These are phyloP conservation scores for Candida arabinofermentans DNA, from an alignment of 805 yeast species.

Conservation along the genomic window DNA sequence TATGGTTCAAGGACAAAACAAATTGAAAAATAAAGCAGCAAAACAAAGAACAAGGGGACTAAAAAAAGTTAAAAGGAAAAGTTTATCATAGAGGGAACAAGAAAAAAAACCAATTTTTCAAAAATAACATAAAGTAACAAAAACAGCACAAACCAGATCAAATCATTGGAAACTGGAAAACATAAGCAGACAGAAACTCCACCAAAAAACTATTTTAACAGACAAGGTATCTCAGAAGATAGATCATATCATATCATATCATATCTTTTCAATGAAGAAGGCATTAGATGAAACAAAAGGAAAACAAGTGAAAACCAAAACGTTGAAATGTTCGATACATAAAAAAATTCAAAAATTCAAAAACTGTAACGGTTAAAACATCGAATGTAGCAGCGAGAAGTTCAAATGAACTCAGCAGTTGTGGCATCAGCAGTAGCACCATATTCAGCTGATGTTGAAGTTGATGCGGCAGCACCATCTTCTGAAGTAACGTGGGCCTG, in stretches of 20 bases:
- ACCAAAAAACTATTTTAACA: no score
- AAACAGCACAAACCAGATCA: no score
- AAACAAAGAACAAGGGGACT: slow-evolving; percentile 1
- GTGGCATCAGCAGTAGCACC: slow-evolving; percentile 4
- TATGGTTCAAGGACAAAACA: no score
- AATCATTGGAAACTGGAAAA: no score
- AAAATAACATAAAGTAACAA: neutral
- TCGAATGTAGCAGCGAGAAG: no score
- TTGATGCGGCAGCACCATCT: neutral
- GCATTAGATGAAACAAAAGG: no score
- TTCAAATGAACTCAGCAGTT: slow-evolving; percentile 1
- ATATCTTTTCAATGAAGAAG: no score
- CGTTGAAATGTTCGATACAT: neutral
- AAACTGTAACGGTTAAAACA: neutral
- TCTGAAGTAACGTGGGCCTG: neutral
- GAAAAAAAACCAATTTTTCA: neutral
- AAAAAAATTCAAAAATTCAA: neutral
- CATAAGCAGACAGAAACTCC: no score
- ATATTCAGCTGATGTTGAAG: neutral
- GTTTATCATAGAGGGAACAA: slow-evolving; percentile 1
- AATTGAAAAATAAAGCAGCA: neutral
- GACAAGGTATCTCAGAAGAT: no score
- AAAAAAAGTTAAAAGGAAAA: neutral
- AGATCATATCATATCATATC: no score
- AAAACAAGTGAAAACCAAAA: no score